Conservation (phyloP, 495 filamentous ascomycete species). For the Endocarpon pusillum region DNA sequence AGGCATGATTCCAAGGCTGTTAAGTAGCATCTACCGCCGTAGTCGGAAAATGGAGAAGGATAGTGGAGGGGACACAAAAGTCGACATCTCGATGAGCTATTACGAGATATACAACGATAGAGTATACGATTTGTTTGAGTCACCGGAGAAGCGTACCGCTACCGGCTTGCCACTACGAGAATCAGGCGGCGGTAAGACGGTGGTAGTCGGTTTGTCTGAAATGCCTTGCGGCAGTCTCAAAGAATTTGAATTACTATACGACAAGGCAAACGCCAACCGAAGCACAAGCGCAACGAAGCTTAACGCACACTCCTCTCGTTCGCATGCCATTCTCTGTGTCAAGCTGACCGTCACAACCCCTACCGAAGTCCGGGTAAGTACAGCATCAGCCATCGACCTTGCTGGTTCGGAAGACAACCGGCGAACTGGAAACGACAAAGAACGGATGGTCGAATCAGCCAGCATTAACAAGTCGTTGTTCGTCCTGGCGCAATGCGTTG, state of each 20-base stretch:
- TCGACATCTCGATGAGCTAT: constrained; percentile 72
- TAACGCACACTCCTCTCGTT: constrained; percentile 85
- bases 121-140: constrained; percentile 83
- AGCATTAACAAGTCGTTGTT: constrained; percentile 98
- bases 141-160: constrained; percentile 74
- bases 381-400: constrained; percentile 85
- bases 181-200: constrained; percentile 67
- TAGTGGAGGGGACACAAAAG: constrained; percentile 50
- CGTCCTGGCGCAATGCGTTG: constrained; percentile 86
- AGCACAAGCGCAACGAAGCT: constrained; percentile 89
- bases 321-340: constrained; percentile 84
- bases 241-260: constrained; percentile 84
- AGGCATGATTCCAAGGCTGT: constrained; percentile 76
- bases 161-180: constrained; percentile 81
- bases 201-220: constrained; percentile 84
- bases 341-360: constrained; percentile 62
- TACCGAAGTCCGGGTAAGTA: constrained; percentile 56
- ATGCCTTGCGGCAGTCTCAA: constrained; percentile 69
- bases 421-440: constrained; percentile 84
- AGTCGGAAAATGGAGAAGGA: constrained; percentile 82
- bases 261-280: constrained; percentile 84
- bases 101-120: constrained; percentile 98
- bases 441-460: constrained; percentile 84
- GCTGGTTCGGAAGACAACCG: constrained; percentile 95
- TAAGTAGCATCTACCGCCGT: constrained; percentile 73